Base-by-base conservation (phyloP, 257 asterid species). In the Solanum stenotomum region DNA sequence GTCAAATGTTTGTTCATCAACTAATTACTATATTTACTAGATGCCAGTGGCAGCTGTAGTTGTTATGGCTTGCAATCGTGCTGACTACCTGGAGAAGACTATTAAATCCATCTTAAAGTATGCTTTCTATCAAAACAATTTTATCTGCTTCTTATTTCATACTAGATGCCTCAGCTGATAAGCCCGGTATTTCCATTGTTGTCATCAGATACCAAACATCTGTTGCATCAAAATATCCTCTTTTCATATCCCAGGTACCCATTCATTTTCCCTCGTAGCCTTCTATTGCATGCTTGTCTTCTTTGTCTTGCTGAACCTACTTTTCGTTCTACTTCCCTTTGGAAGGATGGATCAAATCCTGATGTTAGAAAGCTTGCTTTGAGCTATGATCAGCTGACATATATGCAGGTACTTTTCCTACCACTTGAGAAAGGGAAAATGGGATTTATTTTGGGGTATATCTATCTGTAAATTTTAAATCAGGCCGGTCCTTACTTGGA, bases 61-160 rank as follows among this genome's bases (percentile, higher is more conserved):
- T 83, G 92, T 97, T 70, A 97, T 97, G 99, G 98, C 99, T 89
- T 97, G 99, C 92, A 96, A 92, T 91, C 98, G 99, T 90, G 98
- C 99, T 79, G 99, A 97, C 93, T 97, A 97, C 93, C 98, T 97
- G 72, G 98, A 96, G 86, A 93, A 92, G 93, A 97, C 99, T 84
- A 92, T 97, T 44, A 93, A 94, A 87, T 97, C 99, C 79, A 92
- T 97, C 90, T 91, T 94, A 84, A 97, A 95, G 99, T 97, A 95
- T 85, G 94, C 37, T 88, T 88, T 56, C 14, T 10, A 89, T 49
- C 86, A 16, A 29, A 81, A 29, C 40, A 49, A 29, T 82, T 82
- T 10, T 49, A 20, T 49, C 18, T 49, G 86, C 70, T 46, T 82
- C 68, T 16, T 46, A 27, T 44, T 49, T 6, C 68, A 31, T 49